Percentiles rank a stretch among this genome's conserved stretches.
These are phyloP conservation scores for Chimonanthus praecox DNA, from an alignment of 164 flowering plant species.

Conservation along the genomic window DNA sequence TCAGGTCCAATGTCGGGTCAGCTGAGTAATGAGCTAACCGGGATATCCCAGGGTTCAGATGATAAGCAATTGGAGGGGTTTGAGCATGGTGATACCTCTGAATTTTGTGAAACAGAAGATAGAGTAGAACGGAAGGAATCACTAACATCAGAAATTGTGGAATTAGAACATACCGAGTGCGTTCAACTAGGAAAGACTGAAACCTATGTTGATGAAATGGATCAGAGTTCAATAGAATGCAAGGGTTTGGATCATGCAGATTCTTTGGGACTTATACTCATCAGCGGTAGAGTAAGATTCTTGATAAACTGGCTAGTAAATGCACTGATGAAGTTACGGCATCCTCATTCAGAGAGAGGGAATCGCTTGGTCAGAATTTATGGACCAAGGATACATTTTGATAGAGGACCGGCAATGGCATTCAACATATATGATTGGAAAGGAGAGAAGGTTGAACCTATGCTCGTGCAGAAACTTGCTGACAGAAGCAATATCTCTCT, in stretches of 20 bases:
- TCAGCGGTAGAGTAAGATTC: constrained; percentile 60
- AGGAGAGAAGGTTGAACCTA: constrained; percentile 79
- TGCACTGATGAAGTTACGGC: constrained; percentile 65
- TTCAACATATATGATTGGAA: constrained; percentile 92
- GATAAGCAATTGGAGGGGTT: not conserved
- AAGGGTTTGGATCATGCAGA: constrained; percentile 80
- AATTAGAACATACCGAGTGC: constrained; percentile 20
- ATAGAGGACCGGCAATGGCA: constrained; percentile 76
- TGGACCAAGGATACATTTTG: constrained; percentile 79
- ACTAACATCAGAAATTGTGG: constrained; percentile 23
- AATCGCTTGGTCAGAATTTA: constrained; percentile 57
- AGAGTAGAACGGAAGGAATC: not conserved
- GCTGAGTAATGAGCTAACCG: constrained; percentile 1
- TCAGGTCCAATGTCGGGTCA: constrained; percentile 36
- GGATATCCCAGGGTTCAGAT: constrained; percentile 13
- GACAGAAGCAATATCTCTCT: constrained; percentile 79
- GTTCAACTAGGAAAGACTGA: constrained; percentile 8
- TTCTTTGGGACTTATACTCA: constrained; percentile 51
- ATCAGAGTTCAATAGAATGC: constrained; percentile 34
- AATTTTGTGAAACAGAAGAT: constrained; percentile 5
- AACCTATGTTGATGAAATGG: constrained; percentile 3
- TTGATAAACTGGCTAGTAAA: constrained; percentile 79
- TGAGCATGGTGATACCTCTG: constrained; percentile 19
- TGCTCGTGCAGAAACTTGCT: constrained; percentile 85
- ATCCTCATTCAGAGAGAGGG: constrained; percentile 56